A percentile compares a stretch with the other conserved stretches of the same genome.
phyloP scores from a whole-genome alignment of 2,329 filamentous ascomycete genomes.

The Calonectria pseudoreteaudii region DNA sequence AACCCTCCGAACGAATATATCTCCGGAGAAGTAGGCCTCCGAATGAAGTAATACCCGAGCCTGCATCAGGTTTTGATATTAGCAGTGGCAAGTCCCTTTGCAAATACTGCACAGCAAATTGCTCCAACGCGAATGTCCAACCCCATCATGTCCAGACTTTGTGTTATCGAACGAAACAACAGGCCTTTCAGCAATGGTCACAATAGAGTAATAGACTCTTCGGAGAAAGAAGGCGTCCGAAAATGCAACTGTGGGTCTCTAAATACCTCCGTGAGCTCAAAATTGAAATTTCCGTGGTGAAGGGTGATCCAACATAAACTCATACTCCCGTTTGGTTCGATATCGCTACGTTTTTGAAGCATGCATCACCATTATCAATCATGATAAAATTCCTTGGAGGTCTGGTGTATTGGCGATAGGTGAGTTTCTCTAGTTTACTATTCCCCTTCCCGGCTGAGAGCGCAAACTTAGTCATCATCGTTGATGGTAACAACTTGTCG shows the following conservation, averaged over 20 bases:
- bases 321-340: background rate
- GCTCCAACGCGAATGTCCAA: too few species aligned
- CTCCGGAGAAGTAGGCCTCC: too few species aligned
- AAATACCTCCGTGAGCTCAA: background rate
- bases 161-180: too few species aligned
- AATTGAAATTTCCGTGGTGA: too few species aligned
- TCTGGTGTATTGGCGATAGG: background rate
- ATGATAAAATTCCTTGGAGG: background rate
- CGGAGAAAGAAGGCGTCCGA: background rate
- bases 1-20: too few species aligned
- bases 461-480: background rate
- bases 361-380: background rate
- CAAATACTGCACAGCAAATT: too few species aligned
- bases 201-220: background rate
- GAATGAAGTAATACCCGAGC: too few species aligned
- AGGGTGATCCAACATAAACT: too few species aligned
- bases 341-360: background rate
- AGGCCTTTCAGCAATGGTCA: too few species aligned
- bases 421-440: background rate
- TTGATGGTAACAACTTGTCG: background rate
- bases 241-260: background rate
- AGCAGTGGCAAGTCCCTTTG: too few species aligned
- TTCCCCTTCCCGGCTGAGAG: background rate
- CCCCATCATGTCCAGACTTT: too few species aligned
- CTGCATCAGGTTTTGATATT: too few species aligned